phyloP scores from a whole-genome alignment of 768 basidiomycete species.

The Gymnopilus junonius region DNA sequence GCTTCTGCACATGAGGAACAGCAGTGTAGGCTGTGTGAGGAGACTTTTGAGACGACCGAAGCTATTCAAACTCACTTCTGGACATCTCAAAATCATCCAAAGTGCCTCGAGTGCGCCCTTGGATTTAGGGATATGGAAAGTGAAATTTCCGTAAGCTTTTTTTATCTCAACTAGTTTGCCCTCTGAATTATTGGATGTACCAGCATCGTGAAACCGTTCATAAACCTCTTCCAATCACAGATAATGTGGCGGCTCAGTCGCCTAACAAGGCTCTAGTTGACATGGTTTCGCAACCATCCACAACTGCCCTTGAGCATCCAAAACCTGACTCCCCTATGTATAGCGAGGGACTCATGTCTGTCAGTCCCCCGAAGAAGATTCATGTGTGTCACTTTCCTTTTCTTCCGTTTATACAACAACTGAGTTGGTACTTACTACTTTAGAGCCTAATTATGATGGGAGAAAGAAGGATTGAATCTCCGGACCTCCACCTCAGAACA shows the following conservation, averaged over 20 bases:
- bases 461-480: slow-evolving; percentile 28
- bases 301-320: not conserved
- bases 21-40: slow-evolving; percentile 40
- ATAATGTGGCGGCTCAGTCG: too few relatives aligned
- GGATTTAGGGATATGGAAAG: slow-evolving; percentile 44
- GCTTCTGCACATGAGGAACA: slow-evolving; percentile 39
- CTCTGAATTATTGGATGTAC: not conserved
- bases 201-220: slow-evolving; percentile 24
- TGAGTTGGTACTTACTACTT: not conserved
- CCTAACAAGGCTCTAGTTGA: not conserved
- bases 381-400: slow-evolving; percentile 20
- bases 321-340: not conserved
- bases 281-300: not conserved
- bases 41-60: slow-evolving; percentile 42
- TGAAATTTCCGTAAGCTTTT: slow-evolving; percentile 38
- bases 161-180: not conserved
- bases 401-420: not conserved
- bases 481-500: slow-evolving; percentile 31
- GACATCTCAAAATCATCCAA: slow-evolving; percentile 48
- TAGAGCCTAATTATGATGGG: slow-evolving; percentile 29
- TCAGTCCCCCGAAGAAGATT: slow-evolving; percentile 15
- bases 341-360: not conserved
- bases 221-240: slow-evolving; percentile 11
- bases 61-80: slow-evolving; percentile 44
- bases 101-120: slow-evolving; percentile 44